Conservation (phyloP, 345 rosid species). For the Leavenworthia alabamica region DNA sequence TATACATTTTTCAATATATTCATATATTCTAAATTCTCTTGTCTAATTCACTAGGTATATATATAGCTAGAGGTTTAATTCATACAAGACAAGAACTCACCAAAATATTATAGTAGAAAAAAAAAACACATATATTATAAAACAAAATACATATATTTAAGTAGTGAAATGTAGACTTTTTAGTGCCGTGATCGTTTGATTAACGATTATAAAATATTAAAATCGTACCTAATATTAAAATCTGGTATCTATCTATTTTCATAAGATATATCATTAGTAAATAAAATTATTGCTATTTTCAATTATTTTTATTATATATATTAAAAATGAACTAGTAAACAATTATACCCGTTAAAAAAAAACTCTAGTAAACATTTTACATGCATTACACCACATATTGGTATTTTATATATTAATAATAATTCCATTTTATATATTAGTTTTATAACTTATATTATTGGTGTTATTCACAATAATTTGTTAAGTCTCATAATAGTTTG, state of each 20-base stretch:
- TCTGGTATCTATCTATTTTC: slow-evolving; percentile 14
- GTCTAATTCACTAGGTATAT: background rate
- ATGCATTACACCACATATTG: too few species aligned
- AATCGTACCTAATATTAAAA: slow-evolving; percentile 16
- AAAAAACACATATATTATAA: too few species aligned
- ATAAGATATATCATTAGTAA: background rate
- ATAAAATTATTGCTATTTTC: background rate
- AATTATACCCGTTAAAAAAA: too few species aligned
- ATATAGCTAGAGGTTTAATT: too few species aligned
- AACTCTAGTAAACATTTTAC: too few species aligned
- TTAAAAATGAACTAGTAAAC: too few species aligned
- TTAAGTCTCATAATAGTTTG: background rate
- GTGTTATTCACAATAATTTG: background rate
- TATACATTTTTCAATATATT: background rate
- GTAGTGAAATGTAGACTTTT: slow-evolving; percentile 22
- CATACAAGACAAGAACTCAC: too few species aligned
- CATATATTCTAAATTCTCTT: background rate
- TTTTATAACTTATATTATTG: too few species aligned
- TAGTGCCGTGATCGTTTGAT: slow-evolving; percentile 3
- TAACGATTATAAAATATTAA: background rate
- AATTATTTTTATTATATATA: background rate
- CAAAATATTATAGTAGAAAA: too few species aligned
- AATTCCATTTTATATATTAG: too few species aligned
- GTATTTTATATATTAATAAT: too few species aligned
- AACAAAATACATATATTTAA: too few species aligned